A percentile compares a stretch with the other conserved stretches of the same genome.
Evolutionary conservation across 2,329 filamentous ascomycete genomes (phyloP).

Genomic region (Colletotrichum godetiae): DNA sequence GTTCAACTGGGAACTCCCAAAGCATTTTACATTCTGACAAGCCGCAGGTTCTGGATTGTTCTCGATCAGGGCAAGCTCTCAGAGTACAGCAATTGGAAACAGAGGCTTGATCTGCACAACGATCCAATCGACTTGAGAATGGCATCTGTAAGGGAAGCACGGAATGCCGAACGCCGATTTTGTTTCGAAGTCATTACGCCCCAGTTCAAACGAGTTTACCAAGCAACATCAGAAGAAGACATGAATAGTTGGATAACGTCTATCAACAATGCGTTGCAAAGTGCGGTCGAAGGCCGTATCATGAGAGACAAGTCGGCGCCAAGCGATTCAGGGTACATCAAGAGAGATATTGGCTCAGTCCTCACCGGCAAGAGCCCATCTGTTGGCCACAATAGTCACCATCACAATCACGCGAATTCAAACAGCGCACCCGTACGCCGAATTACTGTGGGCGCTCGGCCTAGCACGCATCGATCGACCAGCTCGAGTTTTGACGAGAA

Average conservation of each 20-base stretch:
- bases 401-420: constrained; percentile 56
- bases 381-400: constrained; percentile 65
- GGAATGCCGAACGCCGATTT: constrained; percentile 93
- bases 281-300: constrained; percentile 87
- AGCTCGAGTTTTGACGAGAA: constrained; percentile 83
- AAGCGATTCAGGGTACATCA: constrained; percentile 67
- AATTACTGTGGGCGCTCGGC: constrained; percentile 91
- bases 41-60: constrained; percentile 94
- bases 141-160: constrained; percentile 95
- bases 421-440: constrained; percentile 77
- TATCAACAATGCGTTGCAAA: constrained; percentile 97
- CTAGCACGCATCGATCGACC: constrained; percentile 74
- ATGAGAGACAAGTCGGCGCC: constrained; percentile 61
- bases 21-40: constrained; percentile 22
- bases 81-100: constrained; percentile 99
- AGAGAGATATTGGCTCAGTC: constrained; percentile 91
- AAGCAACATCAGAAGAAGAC: constrained; percentile 97
- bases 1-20: constrained; percentile 46
- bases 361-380: constrained; percentile 92
- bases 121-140: constrained; percentile 97
- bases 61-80: constrained; percentile 96
- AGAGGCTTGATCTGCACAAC: constrained; percentile 95
- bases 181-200: constrained; percentile 99
- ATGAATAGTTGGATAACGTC: constrained; percentile 97
- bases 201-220: constrained; percentile 94